Evolutionary conservation across 352 stramenopile genomes (phyloP), one percentile per base, ranked within the genome.

Genomic region (Thalassiosira delicatula): DNA sequence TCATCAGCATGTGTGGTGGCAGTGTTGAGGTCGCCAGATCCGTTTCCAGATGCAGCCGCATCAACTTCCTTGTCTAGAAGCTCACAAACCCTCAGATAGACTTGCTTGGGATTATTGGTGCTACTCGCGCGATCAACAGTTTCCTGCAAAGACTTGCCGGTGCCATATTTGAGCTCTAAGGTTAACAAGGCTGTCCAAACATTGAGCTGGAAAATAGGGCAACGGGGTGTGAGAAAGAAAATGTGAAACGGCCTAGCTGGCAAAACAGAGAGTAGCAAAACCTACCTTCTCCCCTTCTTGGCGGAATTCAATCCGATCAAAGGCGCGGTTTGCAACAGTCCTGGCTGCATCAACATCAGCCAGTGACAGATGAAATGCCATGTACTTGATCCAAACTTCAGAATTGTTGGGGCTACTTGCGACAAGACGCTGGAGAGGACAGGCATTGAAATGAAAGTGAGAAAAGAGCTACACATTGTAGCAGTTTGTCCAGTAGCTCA

Each of bases 361-460:
- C 23, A 98, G 87, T 42, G 95, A 97, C 35, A 99, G 90, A 86
- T 98, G 94, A 90, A 98, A 98, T 17, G 96, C 96, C 96, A 99
- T 98, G 91, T 98, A 99, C 81, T 97, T 95, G 80, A 99, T 98
- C 96, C 96, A 99, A 74, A 98, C 69, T 88, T 97, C 97, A 57
- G 96, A 98, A 77, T 93, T 97, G 84, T 98, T 97, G 17, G 96
- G 96, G 63, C 93, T 96, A 59, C 96, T 95, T 11, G 95, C 95
- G 59, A 99, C 86, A 53, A 98, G 86, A 23, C 96, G 96, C 85
- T n/a, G n/a, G n/a, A n/a, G n/a, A n/a, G n/a, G n/a, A n/a, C n/a
- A n/a, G n/a, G n/a, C n/a, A n/a, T n/a, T n/a, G n/a, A n/a, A n/a
- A n/a, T n/a, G n/a, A n/a, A n/a, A n/a, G n/a, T n/a, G n/a, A n/a